Base-by-base conservation (phyloP, 305 asterid genomes). In the Fraxinus angustifolia region DNA sequence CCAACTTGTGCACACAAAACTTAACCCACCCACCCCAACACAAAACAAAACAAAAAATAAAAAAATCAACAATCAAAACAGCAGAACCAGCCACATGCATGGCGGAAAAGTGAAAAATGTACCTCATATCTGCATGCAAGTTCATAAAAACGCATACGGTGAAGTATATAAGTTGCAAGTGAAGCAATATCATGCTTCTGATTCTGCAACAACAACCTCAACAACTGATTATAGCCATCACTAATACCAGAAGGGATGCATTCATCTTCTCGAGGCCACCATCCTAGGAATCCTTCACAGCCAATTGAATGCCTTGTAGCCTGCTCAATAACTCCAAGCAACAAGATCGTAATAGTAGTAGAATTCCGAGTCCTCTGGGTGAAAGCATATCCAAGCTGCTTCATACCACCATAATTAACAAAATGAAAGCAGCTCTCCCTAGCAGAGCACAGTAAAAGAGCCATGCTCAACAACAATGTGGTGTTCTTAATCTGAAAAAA, bases 111-210 rank as follows among this genome's bases (percentile, higher is more conserved):
- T 76, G 82, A 62, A 87, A 75, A 81, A 83, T 58, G 78, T 89
- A 96, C 99, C 97, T 96, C 99, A 84, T 90, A 94, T 94, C 95
- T 89, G 74, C 97, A 92, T 83, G 97, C 91, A 86, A 93, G 93
- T 91, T 96, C 99, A 90, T 94, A 96, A 58, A 90, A 86, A 53
- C 94, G 96, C 88, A 90, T 8, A 73, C 97, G 98, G 80, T 96
- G 93, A 89, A 96, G 99, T 83, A 93, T 86, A 86, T 91, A 90
- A 74, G 98, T 90, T 77, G 94, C 89, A 80, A 92, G 91, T 76
- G 96, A 92, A 71, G 97, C 98, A 85, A 94, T 90, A 88, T 93
- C 97, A 87, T 96, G 97, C 86, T 96, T 92, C 84, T 86, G 96
- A 86, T 84, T 91, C 89, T 91, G 93, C 89, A 96, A 82, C 85